Base-by-base conservation (phyloP, 805 yeast genomes). In the Saccharomycopsis microspora region DNA sequence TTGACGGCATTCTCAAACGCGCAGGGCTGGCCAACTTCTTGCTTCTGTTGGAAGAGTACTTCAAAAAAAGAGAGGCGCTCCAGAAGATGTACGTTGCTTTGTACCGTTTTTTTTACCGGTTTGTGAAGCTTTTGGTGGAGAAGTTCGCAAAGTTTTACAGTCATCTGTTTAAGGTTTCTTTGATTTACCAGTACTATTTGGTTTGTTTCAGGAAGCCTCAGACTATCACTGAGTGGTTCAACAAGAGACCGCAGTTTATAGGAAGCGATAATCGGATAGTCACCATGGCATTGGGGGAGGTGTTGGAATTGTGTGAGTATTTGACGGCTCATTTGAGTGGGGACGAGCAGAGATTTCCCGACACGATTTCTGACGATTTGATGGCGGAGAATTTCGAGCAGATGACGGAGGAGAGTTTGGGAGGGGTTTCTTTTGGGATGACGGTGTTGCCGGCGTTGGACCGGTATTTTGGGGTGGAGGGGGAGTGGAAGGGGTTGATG, bases 141-240 rank as follows among this genome's bases (percentile, higher is more conserved):
- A 49, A 49, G 41, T 46, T 46, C 43, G 50, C 46, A 32, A 46
- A 42, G 39, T 43, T 49, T 37, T 49, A 49, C 38, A 27, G 37
- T 32, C 53, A 49, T 40, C 40, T 47, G 6, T 47, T 43, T 42
- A 46, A 47, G 32, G 42, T 19, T n/a, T 38, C 53, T 4, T 29
- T 49, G 28, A 32, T 43, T 8, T 49, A 47, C 37, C 50, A 49
- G 31, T 49, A 49, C 39, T 47, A 47, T 37, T 29, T 49, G 37
- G 34, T 43, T 4, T 49, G 53, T 40, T 47, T 49, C 32, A 46
- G 43, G 10, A 39, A 46, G 31, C 49, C 50, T 3, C n/a, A 35
- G 30, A 42, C 33, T 29, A 43, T 46, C 41, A 47, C 35, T 11
- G 31, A 34, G 5, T 49, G 53, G 53, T 40, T 41, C 28, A 39